Conservation (phyloP, 2,329 filamentous ascomycete genomes). For the Thermoascus crustaceus region DNA sequence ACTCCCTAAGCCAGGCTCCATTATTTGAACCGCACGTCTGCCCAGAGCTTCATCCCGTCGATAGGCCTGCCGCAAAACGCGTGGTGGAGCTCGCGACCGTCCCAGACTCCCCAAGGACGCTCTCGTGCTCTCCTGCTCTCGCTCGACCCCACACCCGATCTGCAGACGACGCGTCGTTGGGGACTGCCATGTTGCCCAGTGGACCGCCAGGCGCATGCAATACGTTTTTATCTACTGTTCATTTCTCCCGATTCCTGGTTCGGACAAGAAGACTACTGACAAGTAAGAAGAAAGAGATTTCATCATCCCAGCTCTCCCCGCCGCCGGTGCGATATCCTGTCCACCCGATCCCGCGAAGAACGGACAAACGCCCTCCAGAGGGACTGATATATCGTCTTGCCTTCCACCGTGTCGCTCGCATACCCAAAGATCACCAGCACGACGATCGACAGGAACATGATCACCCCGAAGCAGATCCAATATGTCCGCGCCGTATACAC, state of each 20-base stretch:
- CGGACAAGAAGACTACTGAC: too few relatives aligned
- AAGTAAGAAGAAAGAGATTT: too few relatives aligned
- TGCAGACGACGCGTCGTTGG: background rate
- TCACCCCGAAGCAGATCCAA: slow-evolving; percentile 59
- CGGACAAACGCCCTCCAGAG: slow-evolving; percentile 30
- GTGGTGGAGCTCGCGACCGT: too few relatives aligned
- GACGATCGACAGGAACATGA: slow-evolving; percentile 52
- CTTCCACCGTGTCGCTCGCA: slow-evolving; percentile 51
- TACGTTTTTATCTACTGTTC: background rate
- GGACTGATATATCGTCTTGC: slow-evolving; percentile 44
- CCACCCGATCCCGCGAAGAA: slow-evolving; percentile 19
- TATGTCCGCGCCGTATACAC: slow-evolving; percentile 56
- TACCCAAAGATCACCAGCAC: slow-evolving; percentile 51
- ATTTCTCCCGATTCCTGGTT: too few relatives aligned
- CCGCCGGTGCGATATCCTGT: slow-evolving; percentile 18
- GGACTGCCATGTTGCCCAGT: background rate
- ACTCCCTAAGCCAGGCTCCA: background rate
- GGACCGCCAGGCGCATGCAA: background rate
- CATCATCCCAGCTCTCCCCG: too few relatives aligned
- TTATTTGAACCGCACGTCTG: background rate
- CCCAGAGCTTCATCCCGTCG: background rate
- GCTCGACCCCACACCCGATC: background rate
- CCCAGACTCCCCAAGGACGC: background rate
- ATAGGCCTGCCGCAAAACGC: background rate
- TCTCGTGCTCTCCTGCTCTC: background rate